Percentiles rank a stretch among this genome's conserved stretches.
Conservation (phyloP, 345 rosid genomes). For the Gynandropsis gynandra region DNA sequence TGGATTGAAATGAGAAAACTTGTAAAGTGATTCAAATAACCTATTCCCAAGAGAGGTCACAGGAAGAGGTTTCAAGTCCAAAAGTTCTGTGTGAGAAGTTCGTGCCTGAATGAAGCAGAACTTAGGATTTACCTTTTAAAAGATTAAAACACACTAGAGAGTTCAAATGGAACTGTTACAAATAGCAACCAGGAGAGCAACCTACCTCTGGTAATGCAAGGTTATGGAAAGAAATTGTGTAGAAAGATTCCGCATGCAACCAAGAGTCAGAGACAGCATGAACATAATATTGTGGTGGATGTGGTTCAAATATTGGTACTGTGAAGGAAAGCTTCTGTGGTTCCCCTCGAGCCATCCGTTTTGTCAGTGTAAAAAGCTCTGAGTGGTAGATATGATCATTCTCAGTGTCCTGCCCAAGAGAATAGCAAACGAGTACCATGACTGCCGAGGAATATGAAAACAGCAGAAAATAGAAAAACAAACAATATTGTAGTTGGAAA, state of each 20-base stretch:
- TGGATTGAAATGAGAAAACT: constrained; percentile 94
- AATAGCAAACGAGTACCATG: constrained; percentile 15
- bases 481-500: neutral
- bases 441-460: constrained; percentile 10
- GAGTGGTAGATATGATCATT: constrained; percentile 97
- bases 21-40: constrained; percentile 64
- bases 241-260: constrained; percentile 91
- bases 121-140: constrained; percentile 10
- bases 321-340: constrained; percentile 89
- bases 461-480: constrained; percentile 1
- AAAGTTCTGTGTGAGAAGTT: constrained; percentile 83
- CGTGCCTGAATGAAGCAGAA: constrained; percentile 50
- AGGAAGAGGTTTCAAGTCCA: constrained; percentile 94
- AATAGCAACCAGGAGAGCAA: constrained; percentile 12
- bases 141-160: constrained; percentile 9
- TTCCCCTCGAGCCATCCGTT: constrained; percentile 76
- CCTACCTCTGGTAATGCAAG: constrained; percentile 81
- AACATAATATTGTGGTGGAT: constrained; percentile 93
- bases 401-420: constrained; percentile 73
- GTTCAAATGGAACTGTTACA: constrained; percentile 1
- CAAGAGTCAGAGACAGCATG: constrained; percentile 98
- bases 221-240: constrained; percentile 85
- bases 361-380: constrained; percentile 84
- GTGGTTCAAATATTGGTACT: constrained; percentile 96
- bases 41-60: constrained; percentile 68